Evolutionary conservation across 2,329 filamentous ascomycete genomes (phyloP).

Genomic region (Fusarium sp.): DNA sequence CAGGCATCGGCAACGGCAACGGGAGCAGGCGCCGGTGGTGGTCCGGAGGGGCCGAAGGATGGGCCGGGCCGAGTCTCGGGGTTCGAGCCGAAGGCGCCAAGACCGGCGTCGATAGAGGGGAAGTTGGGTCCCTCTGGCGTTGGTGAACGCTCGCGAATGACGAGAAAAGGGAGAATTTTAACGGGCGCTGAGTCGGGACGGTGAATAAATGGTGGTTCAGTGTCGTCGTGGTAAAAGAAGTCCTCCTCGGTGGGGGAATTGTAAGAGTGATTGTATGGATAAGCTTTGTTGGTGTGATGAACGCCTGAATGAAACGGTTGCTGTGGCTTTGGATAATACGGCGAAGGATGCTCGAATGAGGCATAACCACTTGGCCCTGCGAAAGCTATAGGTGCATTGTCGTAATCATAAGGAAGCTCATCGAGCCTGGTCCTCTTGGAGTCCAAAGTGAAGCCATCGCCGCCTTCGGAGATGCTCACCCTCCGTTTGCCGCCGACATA

Average conservation of each 20-base stretch:
- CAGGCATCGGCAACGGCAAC: conserved; percentile 33
- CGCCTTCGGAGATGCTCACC: conserved; percentile 53
- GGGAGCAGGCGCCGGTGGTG: conserved; percentile 12
- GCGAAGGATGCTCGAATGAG: conserved; percentile 1
- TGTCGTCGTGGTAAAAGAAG: conserved; percentile 26
- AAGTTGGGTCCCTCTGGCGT: conserved; percentile 42
- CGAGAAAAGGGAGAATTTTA: conserved; percentile 54
- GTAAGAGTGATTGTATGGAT: conserved; percentile 17
- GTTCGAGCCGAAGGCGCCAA: conserved; percentile 31
- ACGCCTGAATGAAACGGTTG: conserved; percentile 6
- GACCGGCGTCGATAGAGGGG: conserved; percentile 29
- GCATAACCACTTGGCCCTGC: conserved; percentile 26
- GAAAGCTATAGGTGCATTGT: conserved; percentile 12
- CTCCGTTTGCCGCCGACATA: conserved; percentile 56
- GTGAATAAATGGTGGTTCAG: conserved; percentile 31
- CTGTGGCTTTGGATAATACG: conserved; percentile 17
- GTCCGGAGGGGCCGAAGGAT: conserved; percentile 32
- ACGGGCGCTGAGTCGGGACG: conserved; percentile 48
- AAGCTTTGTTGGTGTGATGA: conserved; percentile 23
- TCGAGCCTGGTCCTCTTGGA: conserved; percentile 45
- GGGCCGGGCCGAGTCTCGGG: conserved; percentile 37
- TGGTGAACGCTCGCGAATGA: conserved; percentile 54
- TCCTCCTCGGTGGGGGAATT: conserved; percentile 26
- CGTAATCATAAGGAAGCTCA: conserved; percentile 34
- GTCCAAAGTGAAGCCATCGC: conserved; percentile 46